Evolutionary conservation across 148 eudicot genomes (phyloP), one percentile per base, ranked within the genome.

Genomic region (Spergularia marina): DNA sequence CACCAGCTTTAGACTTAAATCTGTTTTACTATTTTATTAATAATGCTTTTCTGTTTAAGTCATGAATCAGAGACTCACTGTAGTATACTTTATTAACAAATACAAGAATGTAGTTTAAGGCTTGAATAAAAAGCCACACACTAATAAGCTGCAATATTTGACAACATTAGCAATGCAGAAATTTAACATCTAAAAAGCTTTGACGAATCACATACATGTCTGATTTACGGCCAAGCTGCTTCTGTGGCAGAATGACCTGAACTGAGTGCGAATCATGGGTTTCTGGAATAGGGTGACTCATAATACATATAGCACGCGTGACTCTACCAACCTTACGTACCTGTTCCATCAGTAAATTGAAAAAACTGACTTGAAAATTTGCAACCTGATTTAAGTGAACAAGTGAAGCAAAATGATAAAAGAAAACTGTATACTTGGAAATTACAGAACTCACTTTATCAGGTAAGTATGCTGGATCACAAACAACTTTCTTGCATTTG

Each of bases 191-290:
- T 7, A 60, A 23, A 21, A 58, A 53, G 47, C 16, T n/a, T 16
- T 3, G n/a, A 18, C 8, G 23, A 25, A 20, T 23, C 6, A 77
- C 91, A 66, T 91, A 94, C 98, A 94, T 94, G 85, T 94, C 98
- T 64, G 98, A 94, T 85, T 90, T 91, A 67, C 92, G 92, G 15
- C 94, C 94, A 58, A 94, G 89, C 81, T 92, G 98, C 82, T 92
- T 91, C 84, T 92, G 98, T 16, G 98, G 98, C 21, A 94, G 77
- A 77, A 94, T 94, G 82, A 94, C 94, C 78, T 95, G 97, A 68
- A 81, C 93, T 25, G 99, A 95, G 84, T 92, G 97, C 76, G 97
- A 89, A 14, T 92, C 96, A 14, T 88, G 83, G 76, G 99, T 92
- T 77, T 87, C 84, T 13, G 94, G 97, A 74, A 95, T 89, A 0